Base-by-base conservation (phyloP, 2,329 filamentous ascomycete species). In the Microdochium nivale region DNA sequence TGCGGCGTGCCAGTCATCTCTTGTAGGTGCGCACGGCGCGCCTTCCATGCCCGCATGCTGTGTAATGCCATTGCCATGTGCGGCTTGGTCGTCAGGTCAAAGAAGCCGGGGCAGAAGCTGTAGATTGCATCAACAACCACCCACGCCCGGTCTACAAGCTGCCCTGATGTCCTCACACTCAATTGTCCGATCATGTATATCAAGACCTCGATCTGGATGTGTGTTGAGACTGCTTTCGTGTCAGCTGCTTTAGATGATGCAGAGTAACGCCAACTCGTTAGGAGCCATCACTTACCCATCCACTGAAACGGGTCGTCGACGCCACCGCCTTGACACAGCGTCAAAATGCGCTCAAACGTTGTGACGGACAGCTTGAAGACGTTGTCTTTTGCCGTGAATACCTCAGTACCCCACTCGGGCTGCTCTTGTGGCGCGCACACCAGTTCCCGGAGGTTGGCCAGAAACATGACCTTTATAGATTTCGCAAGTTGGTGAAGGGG, bases 141-240 rank as follows among this genome's bases (percentile, higher is more conserved):
- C 80, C 80, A 83, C 1, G 74, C 79, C 27, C 75, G 71, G 46
- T 81, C 78, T 9, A 79, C 73, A 10, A 82, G 65, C 3, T 60
- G 63, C 9, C 80, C 79, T 2, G 67, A 68, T 0, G 69, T 71
- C 35, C 76, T 74, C 30, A 72, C 68, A 55, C 70, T 74, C 13
- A 83, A 70, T 59, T 81, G 76, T 3, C 76, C 76, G 0, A 75
- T 73, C 61, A 81, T 70, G 59, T 79, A 80, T 35, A 75, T 67
- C 54, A 82, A 77, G 24, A 81, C 66, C 51, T 80, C 79, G 48
- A 77, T 64, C 58, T 81, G 78, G 61, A 83, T 80, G 58, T 80
- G 74, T 24, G 58, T 58, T 54, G 60, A 60, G 55, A 64, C 64
- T 66, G 16, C 11, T 25, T 14, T 3, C 8, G 10, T 30, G 25